Evolutionary conservation across 2,329 filamentous ascomycete genomes (phyloP).

Genomic region (Lecanicillium sp.): DNA sequence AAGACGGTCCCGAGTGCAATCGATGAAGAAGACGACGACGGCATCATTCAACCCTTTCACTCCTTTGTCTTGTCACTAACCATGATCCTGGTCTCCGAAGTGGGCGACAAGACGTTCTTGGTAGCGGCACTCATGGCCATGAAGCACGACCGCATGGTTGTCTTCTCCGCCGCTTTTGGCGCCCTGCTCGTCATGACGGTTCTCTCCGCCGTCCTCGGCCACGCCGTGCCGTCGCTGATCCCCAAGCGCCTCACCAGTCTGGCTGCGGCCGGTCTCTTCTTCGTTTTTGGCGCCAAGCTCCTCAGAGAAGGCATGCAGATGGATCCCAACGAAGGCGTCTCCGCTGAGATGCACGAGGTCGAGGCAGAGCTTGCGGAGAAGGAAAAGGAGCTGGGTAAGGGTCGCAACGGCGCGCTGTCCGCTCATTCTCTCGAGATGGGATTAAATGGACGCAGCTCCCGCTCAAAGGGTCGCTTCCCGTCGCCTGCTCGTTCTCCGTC

Average conservation of each 20-base stretch:
- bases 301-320: constrained; percentile 82
- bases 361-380: constrained; percentile 91
- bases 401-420: constrained; percentile 57
- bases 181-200: constrained; percentile 93
- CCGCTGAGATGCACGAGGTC: constrained; percentile 97
- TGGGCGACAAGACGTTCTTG: constrained; percentile 97
- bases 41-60: constrained; percentile 72
- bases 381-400: constrained; percentile 65
- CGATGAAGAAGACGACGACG: constrained; percentile 32
- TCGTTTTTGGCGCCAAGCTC: constrained; percentile 81
- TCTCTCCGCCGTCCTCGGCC: constrained; percentile 84
- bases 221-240: constrained; percentile 83
- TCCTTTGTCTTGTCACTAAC: constrained; percentile 88
- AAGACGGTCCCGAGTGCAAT: constrained; percentile 5
- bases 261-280: constrained; percentile 75
- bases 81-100: constrained; percentile 95
- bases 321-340: constrained; percentile 81
- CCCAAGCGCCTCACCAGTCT: constrained; percentile 88
- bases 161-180: constrained; percentile 90
- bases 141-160: constrained; percentile 88
- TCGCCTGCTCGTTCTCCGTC: constrained; percentile 75
- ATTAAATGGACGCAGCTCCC: constrained; percentile 59
- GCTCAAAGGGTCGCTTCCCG: constrained; percentile 69
- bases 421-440: constrained; percentile 78
- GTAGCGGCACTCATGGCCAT: constrained; percentile 98